phyloP scores from a whole-genome alignment of 768 basidiomycete species.

The Agaricus blazei region DNA sequence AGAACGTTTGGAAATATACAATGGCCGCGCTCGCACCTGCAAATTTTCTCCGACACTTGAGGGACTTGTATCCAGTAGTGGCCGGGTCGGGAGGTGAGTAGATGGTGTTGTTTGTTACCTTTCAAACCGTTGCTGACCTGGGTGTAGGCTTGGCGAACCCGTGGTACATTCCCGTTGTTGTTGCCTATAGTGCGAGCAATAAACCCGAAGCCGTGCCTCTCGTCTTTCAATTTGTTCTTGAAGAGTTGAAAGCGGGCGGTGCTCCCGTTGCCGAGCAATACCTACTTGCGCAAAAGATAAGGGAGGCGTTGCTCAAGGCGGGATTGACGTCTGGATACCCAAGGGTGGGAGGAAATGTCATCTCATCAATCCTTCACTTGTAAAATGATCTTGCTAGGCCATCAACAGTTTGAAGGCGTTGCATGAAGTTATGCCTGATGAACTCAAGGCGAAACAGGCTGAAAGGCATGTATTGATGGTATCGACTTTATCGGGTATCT shows the following conservation, averaged over 20 bases:
- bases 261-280: conserved; percentile 2
- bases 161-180: conserved; percentile 57
- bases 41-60: conserved; percentile 4
- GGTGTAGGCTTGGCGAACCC: conserved; percentile 32
- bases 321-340: conserved; percentile 55
- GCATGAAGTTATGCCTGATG: conserved; percentile 46
- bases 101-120: background rate
- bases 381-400: conserved; percentile 25
- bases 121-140: no score
- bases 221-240: conserved; percentile 46
- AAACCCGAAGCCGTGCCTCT: conserved; percentile 50
- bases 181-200: conserved; percentile 56
- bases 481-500: background rate
- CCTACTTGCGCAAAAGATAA: conserved; percentile 46
- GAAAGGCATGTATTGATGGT: conserved; percentile 33
- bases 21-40: conserved; percentile 12
- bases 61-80: conserved; percentile 1
- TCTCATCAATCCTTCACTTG: background rate
- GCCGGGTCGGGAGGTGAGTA: background rate
- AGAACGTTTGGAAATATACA: background rate
- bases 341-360: conserved; percentile 32
- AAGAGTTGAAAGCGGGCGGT: conserved; percentile 32
- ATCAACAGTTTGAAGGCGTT: conserved; percentile 55
- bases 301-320: conserved; percentile 60
- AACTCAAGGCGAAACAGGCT: conserved; percentile 40